Base-by-base conservation (phyloP, 768 basidiomycete species). In the Xerocomus potaroensis region DNA sequence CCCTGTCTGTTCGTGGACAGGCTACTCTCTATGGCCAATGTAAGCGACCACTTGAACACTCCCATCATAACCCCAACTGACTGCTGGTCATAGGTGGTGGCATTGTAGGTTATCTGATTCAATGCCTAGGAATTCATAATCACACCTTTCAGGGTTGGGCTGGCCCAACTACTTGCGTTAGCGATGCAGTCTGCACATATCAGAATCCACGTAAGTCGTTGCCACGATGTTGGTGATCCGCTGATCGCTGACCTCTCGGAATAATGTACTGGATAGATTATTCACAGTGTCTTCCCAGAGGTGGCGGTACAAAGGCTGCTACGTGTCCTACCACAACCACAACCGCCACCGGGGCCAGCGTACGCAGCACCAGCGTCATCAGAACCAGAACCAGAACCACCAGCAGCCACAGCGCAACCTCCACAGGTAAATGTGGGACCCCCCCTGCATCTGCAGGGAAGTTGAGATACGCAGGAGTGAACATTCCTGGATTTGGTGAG, bases 401-500 rank as follows among this genome's bases (percentile, higher is more conserved):
- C 30, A 31, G 8, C 14, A 14, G 30, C 12, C 4, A 7, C 14
- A 12, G 23, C 23, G 22, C 36, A 23, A 38, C 36, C 15, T 22
- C 36, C 15, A 24, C 36, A 15, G 15, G 15, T 15, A 5, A 4
- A 2, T 38, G 36, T 38, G 32, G 32, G 22, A 38, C 22, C 36
- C 36, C 36, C 21, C 36, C 36, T 24, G 36, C 36, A 7, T 38
- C 36, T 16, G 36, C 36, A 8, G 36, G 36, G 9, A 38, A 38
- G 24, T 24, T 77, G 22, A 54, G 55, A 35, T 70, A 71, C 42
- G 64, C 64, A 8, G 76, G 79, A 41, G 68, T 80, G 19, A 79
- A 80, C 56, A 79, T 80, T 41, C 66, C 77, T 24, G 78, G 78
- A 2, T 79, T 77, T 50, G 78, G 62, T 59, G 36, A 38, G 36